A percentile compares a stretch with the other conserved stretches of the same genome.
Conservation (phyloP, 164 flowering plant species). For the Saururus chinensis region DNA sequence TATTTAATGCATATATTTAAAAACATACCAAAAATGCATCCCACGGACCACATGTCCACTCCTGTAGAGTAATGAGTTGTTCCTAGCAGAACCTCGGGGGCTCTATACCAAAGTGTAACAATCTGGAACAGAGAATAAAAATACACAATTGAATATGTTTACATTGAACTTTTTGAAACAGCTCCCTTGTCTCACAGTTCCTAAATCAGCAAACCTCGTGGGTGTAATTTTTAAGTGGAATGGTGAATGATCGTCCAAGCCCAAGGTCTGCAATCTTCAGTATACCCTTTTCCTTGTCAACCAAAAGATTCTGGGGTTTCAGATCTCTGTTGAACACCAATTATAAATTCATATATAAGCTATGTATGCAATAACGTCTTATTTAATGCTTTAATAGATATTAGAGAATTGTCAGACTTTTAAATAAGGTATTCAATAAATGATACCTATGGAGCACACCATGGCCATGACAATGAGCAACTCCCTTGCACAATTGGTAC, state of each 20-base stretch:
- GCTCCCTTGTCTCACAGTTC: not conserved
- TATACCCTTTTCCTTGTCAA: slow-evolving; percentile 10
- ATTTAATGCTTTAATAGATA: too few relatives aligned
- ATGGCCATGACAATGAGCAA: slow-evolving; percentile 86
- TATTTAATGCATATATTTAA: not conserved
- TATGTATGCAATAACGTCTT: too few relatives aligned
- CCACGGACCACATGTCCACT: slow-evolving; percentile 99
- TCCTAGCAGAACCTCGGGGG: slow-evolving; percentile 90
- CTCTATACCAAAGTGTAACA: slow-evolving; percentile 96
- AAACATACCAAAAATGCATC: slow-evolving; percentile 77
- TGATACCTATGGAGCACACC: slow-evolving; percentile 70
- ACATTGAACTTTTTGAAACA: not conserved
- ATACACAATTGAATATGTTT: not conserved
- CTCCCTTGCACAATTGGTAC: slow-evolving; percentile 89
- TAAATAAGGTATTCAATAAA: not conserved
- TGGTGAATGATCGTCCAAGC: slow-evolving; percentile 86
- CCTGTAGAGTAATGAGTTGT: slow-evolving; percentile 81
- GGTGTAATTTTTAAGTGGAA: slow-evolving; percentile 93
- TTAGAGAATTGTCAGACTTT: too few relatives aligned
- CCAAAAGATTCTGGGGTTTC: not conserved
- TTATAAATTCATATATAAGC: too few relatives aligned
- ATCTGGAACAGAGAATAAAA: slow-evolving; percentile 26
- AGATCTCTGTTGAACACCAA: not conserved
- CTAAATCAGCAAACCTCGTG: slow-evolving; percentile 48
- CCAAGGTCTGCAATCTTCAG: slow-evolving; percentile 98